Base-by-base conservation (phyloP, 1,139 yeast genomes). In the Fermentozyma sake region DNA sequence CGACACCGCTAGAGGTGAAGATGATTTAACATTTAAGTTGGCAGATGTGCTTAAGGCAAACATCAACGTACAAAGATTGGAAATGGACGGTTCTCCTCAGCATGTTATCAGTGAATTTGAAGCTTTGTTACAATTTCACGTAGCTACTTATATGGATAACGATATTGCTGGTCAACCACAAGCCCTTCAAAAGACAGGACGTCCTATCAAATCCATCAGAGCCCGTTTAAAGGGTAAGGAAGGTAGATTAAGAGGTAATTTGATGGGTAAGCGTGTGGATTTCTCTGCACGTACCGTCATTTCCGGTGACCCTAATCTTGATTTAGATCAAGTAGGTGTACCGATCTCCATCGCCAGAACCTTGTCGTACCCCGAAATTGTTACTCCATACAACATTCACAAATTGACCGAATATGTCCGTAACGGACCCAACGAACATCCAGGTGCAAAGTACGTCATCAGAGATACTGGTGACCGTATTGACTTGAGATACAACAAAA, bases 131-230 rank as follows among this genome's bases (percentile, higher is more conserved):
- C 99, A 93, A 53, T 93, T 87, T 58, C 98, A 91, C 50, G 97
- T 93, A 27, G 98, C 99, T n/a, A 91, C 99, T 1, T 91, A 91
- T 56, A 91, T 91, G 99, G 98, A 91, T 62, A 91, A 91, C 54
- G 98, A 91, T 64, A 91, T 91, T 61, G 98, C 98, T n/a, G 98
- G 99, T 38, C 98, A 91, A 61, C 99, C 98, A 1, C 98, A 91
- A 58, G 98, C 99, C 21, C 73, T 91, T 40, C 99, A 93, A 55
- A 93, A 93, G 60, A 86, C 97, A 28, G 99, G 98, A 33, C 84
- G 98, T 63, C 98, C 99, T 6, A 94, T 93, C 40, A 93, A 91
- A 58, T 86, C 97, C 25, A 93, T 93, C 45, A 80, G 99, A 65
- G 98, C 99, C 14, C 86, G 99, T 68, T 72, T 93, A 45, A 93